A percentile compares a stretch with the other conserved stretches of the same genome.
These are phyloP conservation scores for Filosporella fistucella DNA, from an alignment of 495 filamentous ascomycete species.

Conservation along the genomic window DNA sequence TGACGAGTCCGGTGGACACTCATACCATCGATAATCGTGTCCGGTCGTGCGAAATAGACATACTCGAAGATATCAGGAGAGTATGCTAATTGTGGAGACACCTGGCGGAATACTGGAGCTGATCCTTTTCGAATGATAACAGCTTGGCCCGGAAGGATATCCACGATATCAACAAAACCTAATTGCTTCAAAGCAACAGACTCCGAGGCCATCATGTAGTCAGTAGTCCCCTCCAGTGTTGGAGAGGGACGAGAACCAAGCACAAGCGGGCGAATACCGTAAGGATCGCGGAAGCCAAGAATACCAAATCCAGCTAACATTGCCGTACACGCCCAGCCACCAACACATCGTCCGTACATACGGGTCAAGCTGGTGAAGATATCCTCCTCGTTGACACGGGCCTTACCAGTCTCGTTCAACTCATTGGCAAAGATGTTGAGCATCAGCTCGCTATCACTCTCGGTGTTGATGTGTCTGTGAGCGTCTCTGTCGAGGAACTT, in stretches of 20 bases:
- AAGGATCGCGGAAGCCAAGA: slow-evolving; percentile 81
- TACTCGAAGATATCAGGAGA: slow-evolving; percentile 96
- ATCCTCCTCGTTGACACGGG: slow-evolving; percentile 87
- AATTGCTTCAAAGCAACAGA: slow-evolving; percentile 86
- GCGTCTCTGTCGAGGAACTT: slow-evolving; percentile 80
- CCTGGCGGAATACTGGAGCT: slow-evolving; percentile 71
- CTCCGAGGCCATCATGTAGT: slow-evolving; percentile 99
- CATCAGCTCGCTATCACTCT: slow-evolving; percentile 92
- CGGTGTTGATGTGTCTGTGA: slow-evolving; percentile 94
- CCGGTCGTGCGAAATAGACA: slow-evolving; percentile 81
- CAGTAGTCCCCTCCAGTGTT: slow-evolving; percentile 59
- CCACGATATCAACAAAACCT: slow-evolving; percentile 74
- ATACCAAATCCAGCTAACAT: slow-evolving; percentile 95
- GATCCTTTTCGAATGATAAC: slow-evolving; percentile 88
- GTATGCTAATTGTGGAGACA: slow-evolving; percentile 66
- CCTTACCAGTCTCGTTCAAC: slow-evolving; percentile 92
- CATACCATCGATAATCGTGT: slow-evolving; percentile 90
- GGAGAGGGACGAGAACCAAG: slow-evolving; percentile 68
- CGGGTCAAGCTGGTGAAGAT: slow-evolving; percentile 72
- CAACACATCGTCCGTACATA: slow-evolving; percentile 75
- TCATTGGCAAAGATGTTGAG: slow-evolving; percentile 94
- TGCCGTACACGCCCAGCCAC: slow-evolving; percentile 83
- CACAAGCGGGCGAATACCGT: slow-evolving; percentile 87
- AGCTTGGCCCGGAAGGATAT: slow-evolving; percentile 88
- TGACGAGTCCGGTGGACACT: slow-evolving; percentile 83